These are phyloP conservation scores for Dichomitus squalens DNA, from an alignment of 1,284 basidiomycete species.

Conservation along the genomic window DNA sequence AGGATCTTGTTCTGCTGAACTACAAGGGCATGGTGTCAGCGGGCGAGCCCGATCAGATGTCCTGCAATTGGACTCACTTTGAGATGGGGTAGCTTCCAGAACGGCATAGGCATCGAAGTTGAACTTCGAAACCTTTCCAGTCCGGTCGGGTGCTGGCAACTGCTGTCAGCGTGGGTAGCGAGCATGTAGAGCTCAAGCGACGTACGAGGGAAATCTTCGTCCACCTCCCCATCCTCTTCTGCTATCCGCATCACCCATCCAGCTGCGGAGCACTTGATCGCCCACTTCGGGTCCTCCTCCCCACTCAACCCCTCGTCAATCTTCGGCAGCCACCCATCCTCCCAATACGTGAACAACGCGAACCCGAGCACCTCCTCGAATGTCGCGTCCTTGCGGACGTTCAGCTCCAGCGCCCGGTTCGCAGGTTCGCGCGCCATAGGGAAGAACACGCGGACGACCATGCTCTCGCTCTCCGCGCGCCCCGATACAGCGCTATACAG, in stretches of 20 bases:
- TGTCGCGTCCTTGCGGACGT: slow-evolving; percentile 85
- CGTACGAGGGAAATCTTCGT: slow-evolving; percentile 96
- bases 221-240: slow-evolving; percentile 97
- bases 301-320: slow-evolving; percentile 66
- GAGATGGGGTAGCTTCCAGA: slow-evolving; percentile 71
- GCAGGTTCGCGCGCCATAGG: slow-evolving; percentile 75
- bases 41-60: not conserved
- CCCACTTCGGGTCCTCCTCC: slow-evolving; percentile 64
- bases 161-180: not conserved
- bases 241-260: slow-evolving; percentile 97
- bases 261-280: slow-evolving; percentile 67
- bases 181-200: slow-evolving; percentile 5
- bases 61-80: slow-evolving; percentile 54
- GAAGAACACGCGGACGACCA: slow-evolving; percentile 84
- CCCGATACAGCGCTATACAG: slow-evolving; percentile 82
- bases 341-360: slow-evolving; percentile 90
- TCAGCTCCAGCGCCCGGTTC: slow-evolving; percentile 61
- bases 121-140: slow-evolving; percentile 85
- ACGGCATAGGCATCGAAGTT: slow-evolving; percentile 92
- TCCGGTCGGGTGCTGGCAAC: slow-evolving; percentile 83
- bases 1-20: slow-evolving; percentile 83
- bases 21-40: slow-evolving; percentile 32
- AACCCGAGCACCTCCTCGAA: slow-evolving; percentile 97
- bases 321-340: slow-evolving; percentile 81
- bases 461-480: slow-evolving; percentile 63